Evolutionary conservation across 768 basidiomycete species (phyloP), one percentile per base, ranked within the genome.

Genomic region (Lactarius sanguifluus): DNA sequence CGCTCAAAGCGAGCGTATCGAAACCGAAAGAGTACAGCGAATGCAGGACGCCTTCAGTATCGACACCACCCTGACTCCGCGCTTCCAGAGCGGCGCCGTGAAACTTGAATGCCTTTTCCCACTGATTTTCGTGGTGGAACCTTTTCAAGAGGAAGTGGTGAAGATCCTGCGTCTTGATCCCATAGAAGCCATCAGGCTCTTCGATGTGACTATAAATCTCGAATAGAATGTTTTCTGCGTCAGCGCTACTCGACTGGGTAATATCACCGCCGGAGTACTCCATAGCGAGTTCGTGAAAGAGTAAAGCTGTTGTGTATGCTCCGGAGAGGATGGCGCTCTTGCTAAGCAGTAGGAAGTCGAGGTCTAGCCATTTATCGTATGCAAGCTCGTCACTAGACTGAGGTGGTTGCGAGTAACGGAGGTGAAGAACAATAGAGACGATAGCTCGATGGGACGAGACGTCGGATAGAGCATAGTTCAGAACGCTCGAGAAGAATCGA

Each of bases 101-200:
- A 70, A 92, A 92, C 38, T 84, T 85, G 71, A 98, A 93, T 0
- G 96, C 94, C 73, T 90, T 92, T 55, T 89, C 87, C 91, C 94
- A 96, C 73, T 96, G 90, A 23, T 87, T 83, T 75, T 99, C 97
- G 69, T 99, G 97, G 71, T 93, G 91, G 68, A 96, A 89, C 12
- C 93, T 86, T 68, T 87, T 89, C 60, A 95, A 81, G 41, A 99
- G 82, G 64, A 95, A 91, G 54, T 85, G 82, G 30, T 86, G 83
- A n/a, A 92, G 83, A 73, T 98, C 87, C 38, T 82, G 77, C 8
- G 90, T 87, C 68, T 88, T 82, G 66, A 98, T 94, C 6, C 94
- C 94, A 76, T 99, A 99, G 75, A 99, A 99, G 1, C 97, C 95
- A 72, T 99, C 97, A 0, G 96, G 96, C 75, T 99, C 97, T 72